A percentile compares a stretch with the other conserved stretches of the same genome.
Conservation (phyloP, 1,284 basidiomycete genomes). For the Gastroboletus turbinatus region DNA sequence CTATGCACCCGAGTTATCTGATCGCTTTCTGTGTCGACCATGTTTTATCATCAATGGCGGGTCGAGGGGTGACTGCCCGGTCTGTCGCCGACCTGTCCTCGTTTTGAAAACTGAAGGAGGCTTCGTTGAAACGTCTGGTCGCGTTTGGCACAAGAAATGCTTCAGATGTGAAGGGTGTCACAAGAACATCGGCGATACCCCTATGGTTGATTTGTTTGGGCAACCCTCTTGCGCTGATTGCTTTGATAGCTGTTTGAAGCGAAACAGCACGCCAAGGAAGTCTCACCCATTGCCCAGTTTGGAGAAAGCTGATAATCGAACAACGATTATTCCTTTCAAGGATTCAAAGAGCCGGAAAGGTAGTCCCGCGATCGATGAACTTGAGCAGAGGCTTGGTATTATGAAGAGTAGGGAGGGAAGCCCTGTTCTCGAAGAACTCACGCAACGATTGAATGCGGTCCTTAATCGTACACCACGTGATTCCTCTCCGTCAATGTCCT, state of each 20-base stretch:
- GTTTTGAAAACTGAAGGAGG: constrained; percentile 73
- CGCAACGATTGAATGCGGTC: constrained; percentile 49
- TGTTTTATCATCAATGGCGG: constrained; percentile 73
- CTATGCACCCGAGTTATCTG: constrained; percentile 37
- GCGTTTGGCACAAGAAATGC: constrained; percentile 77
- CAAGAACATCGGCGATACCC: constrained; percentile 67
- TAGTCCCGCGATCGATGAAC: constrained; percentile 56
- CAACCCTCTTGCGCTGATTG: constrained; percentile 74
- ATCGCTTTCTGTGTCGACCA: constrained; percentile 65
- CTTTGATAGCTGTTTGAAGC: constrained; percentile 69
- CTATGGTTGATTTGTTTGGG: constrained; percentile 80
- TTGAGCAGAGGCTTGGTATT: constrained; percentile 57
- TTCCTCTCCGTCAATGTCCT: constrained; percentile 13
- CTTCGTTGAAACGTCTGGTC: constrained; percentile 66
- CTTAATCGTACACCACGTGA: constrained; percentile 38
- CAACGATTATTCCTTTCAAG: constrained; percentile 41
- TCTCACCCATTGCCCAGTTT: constrained; percentile 29
- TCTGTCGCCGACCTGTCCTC: constrained; percentile 66
- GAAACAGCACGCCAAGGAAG: constrained; percentile 48
- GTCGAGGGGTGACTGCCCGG: constrained; percentile 67
- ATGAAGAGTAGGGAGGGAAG: constrained; percentile 57
- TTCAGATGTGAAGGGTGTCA: constrained; percentile 72
- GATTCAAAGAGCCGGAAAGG: constrained; percentile 44
- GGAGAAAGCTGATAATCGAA: constrained; percentile 33
- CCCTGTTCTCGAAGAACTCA: constrained; percentile 59